Conservation (phyloP, 257 asterid species). For the Solanum neorickii region DNA sequence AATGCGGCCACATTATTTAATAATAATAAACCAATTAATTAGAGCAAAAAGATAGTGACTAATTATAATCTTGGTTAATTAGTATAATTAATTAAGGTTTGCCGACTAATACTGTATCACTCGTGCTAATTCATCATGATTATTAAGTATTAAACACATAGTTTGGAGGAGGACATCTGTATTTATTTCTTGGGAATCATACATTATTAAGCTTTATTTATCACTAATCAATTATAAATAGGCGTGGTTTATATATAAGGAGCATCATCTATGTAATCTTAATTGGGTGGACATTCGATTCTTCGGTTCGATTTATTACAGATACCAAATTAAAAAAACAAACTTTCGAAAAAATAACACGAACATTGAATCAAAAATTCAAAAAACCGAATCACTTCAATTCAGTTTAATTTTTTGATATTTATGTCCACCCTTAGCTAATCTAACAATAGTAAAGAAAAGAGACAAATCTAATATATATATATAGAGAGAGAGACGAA, state of each 20-base stretch:
- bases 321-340: rapidly evolving
- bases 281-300: background rate
- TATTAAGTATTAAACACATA: background rate
- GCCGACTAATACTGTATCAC: background rate
- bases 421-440: background rate
- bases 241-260: background rate
- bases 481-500: too few species aligned
- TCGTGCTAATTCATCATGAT: slow-evolving; percentile 2
- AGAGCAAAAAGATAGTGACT: slow-evolving; percentile 19
- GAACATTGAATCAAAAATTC: too few species aligned
- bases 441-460: background rate
- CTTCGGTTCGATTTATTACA: too few species aligned
- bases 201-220: background rate
- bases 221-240: background rate
- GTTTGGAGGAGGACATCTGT: slow-evolving; percentile 2
- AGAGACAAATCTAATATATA: background rate
- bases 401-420: too few species aligned
- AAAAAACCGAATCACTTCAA: rapidly evolving
- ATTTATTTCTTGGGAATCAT: background rate
- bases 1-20: slow-evolving; percentile 17
- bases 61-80: background rate
- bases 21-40: background rate
- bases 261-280: background rate
- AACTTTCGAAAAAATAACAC: rapidly evolving
- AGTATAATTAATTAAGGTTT: background rate